phyloP scores from a whole-genome alignment of 768 basidiomycete genomes.

The Grammothele lineata region DNA sequence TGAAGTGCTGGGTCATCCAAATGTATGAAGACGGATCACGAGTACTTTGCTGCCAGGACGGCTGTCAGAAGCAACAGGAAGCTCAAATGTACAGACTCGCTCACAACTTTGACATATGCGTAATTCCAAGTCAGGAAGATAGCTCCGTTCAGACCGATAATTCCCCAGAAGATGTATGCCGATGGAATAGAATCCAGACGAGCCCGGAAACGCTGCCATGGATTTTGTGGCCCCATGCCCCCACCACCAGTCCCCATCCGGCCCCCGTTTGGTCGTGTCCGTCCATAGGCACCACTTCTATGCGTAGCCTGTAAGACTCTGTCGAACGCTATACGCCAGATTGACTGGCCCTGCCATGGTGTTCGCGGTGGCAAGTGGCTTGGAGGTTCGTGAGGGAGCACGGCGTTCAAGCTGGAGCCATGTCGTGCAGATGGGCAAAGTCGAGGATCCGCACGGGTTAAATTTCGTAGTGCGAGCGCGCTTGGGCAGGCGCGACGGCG shows the following conservation, averaged over 20 bases:
- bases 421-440: too few species aligned
- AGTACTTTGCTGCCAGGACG: slow-evolving; percentile 10
- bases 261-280: not conserved
- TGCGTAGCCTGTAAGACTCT: slow-evolving; percentile 19
- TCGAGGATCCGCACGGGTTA: too few species aligned
- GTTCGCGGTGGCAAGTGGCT: too few species aligned
- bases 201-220: slow-evolving; percentile 18
- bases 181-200: slow-evolving; percentile 51
- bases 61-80: not conserved
- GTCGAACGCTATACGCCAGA: slow-evolving; percentile 14
- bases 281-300: slow-evolving; percentile 10
- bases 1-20: slow-evolving; percentile 65
- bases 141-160: slow-evolving; percentile 58
- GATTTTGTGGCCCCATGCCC: not conserved
- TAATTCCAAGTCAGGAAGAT: slow-evolving; percentile 67
- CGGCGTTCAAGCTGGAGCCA: too few species aligned
- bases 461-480: too few species aligned
- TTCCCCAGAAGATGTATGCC: slow-evolving; percentile 53
- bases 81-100: slow-evolving; percentile 14
- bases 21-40: slow-evolving; percentile 34
- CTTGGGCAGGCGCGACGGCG: too few species aligned
- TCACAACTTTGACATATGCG: slow-evolving; percentile 27
- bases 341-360: slow-evolving; percentile 1
- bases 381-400: too few species aligned
- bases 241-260: not conserved